A percentile compares a stretch with the other conserved stretches of the same genome.
These are phyloP conservation scores for Lenwebbia sp. DNA, from an alignment of 345 rosid species.

Conservation along the genomic window DNA sequence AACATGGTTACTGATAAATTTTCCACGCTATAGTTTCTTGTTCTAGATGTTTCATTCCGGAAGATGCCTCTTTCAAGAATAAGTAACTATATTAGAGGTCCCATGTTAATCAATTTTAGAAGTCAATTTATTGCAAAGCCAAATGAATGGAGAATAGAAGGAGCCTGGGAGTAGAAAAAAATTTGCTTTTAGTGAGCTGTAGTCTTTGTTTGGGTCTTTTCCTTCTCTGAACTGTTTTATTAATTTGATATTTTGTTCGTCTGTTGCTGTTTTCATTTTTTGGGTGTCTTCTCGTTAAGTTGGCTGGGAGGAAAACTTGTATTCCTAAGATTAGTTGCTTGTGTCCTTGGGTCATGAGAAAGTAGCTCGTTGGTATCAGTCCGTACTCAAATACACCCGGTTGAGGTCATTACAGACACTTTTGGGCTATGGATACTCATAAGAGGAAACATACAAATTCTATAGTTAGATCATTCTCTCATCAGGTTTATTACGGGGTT, in stretches of 20 bases:
- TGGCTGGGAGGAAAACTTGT: not conserved
- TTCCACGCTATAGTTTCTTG: not conserved
- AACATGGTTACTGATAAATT: not conserved
- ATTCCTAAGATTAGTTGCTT: not conserved
- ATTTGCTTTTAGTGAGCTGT: not conserved
- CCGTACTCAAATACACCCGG: not conserved
- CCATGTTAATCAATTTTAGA: not conserved
- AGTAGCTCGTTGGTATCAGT: not conserved
- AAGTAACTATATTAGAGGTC: not conserved
- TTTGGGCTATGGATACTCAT: not conserved
- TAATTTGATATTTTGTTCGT: not conserved
- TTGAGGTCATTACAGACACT: not conserved
- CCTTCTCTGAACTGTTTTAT: not conserved
- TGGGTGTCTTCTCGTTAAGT: not conserved
- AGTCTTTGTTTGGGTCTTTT: not conserved
- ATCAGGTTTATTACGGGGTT: not conserved
- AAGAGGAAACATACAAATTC: not conserved
- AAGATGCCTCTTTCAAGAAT: not conserved
- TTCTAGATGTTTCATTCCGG: not conserved
- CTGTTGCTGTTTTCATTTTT: not conserved
- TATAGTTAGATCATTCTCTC: not conserved
- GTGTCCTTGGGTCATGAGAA: not conserved
- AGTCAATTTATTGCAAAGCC: not conserved
- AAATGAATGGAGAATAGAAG: not conserved
- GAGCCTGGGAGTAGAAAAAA: not conserved